phyloP scores from a whole-genome alignment of 2,329 filamentous ascomycete genomes.

The Colletotrichum aenigma region DNA sequence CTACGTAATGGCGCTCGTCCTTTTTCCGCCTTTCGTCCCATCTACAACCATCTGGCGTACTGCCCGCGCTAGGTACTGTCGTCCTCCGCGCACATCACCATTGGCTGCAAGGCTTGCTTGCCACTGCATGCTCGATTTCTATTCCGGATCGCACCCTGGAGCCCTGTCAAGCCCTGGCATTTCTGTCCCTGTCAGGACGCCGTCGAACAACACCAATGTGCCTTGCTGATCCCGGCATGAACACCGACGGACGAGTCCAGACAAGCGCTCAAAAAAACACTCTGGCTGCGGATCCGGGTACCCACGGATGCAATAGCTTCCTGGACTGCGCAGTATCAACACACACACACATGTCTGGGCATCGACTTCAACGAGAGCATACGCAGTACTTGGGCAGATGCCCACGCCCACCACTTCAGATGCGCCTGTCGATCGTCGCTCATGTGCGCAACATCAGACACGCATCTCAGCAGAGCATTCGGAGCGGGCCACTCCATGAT shows the following conservation, averaged over 20 bases:
- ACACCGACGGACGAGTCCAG: not conserved
- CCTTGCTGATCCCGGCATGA: not conserved
- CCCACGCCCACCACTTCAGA: not conserved
- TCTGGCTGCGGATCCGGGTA: not conserved
- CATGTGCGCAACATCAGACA: not conserved
- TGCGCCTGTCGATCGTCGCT: not conserved
- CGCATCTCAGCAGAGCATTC: not conserved
- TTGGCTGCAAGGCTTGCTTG: not conserved
- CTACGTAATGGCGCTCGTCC: not conserved
- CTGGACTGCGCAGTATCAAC: not conserved
- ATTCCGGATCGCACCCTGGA: not conserved
- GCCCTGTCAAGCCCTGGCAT: not conserved
- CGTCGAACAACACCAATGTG: not conserved
- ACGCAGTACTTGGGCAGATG: not conserved
- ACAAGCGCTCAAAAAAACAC: not conserved
- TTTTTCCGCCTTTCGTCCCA: not conserved
- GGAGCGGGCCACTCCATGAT: not conserved
- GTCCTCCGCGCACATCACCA: not conserved
- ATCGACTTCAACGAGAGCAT: not conserved
- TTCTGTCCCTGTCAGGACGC: not conserved
- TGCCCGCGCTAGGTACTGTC: not conserved
- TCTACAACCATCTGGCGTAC: not conserved
- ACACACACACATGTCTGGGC: not conserved
- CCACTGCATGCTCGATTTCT: slow-evolving; percentile 5
- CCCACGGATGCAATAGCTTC: not conserved